Conservation (phyloP, 208 protist species). For the Acanthamoeba castellanii region DNA sequence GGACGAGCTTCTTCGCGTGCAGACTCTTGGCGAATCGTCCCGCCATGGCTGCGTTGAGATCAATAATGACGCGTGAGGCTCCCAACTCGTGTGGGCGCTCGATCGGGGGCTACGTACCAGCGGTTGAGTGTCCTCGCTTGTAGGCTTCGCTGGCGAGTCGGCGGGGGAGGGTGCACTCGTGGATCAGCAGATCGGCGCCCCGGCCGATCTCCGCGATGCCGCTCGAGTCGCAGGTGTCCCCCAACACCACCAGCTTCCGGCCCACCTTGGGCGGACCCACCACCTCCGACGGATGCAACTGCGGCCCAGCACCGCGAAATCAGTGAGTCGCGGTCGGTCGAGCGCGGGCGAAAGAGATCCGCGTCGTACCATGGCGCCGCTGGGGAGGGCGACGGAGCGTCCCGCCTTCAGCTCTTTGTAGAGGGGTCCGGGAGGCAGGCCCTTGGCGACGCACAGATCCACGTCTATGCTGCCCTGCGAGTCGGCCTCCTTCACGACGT, state of each 20-base stretch:
- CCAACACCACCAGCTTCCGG: slow-evolving; percentile 29
- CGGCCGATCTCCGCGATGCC: background rate
- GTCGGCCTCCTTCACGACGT: slow-evolving; percentile 37
- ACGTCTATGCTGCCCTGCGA: background rate
- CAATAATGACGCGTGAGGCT: background rate
- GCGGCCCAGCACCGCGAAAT: background rate
- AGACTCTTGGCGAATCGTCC: slow-evolving; percentile 49
- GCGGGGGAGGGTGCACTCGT: slow-evolving; percentile 48
- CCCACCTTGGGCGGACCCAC: background rate
- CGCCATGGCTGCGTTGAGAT: slow-evolving; percentile 26
- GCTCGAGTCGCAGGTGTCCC: slow-evolving; percentile 49
- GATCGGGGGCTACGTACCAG: background rate
- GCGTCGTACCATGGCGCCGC: background rate
- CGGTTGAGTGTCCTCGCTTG: slow-evolving; percentile 40
- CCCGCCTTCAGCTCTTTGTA: slow-evolving; percentile 41
- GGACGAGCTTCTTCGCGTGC: slow-evolving; percentile 65
- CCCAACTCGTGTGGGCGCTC: background rate
- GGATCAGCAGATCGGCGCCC: slow-evolving; percentile 26
- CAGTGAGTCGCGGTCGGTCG: background rate
- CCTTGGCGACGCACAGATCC: background rate
- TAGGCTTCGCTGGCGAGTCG: slow-evolving; percentile 2
- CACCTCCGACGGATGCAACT: slow-evolving; percentile 57
- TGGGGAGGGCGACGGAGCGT: background rate
- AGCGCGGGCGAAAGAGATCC: background rate
- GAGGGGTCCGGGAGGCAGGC: background rate